phyloP scores from a whole-genome alignment of 1,284 basidiomycete species.

The Pseudomicrostroma phylloplanum region DNA sequence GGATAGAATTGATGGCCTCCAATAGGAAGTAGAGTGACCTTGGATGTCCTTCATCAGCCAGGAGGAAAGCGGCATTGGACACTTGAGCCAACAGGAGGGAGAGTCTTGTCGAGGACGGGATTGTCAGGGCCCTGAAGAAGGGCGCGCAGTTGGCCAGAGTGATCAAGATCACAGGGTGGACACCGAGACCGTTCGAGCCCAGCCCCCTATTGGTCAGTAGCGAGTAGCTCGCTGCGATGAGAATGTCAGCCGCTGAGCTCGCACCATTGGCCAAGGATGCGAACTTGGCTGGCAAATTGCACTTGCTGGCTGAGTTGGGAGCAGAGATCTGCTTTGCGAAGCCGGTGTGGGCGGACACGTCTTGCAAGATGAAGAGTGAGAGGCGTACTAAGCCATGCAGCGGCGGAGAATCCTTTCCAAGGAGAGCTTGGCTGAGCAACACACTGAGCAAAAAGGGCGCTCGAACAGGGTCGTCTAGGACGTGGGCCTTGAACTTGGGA shows the following conservation, averaged over 20 bases:
- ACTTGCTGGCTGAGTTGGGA: conserved; percentile 24
- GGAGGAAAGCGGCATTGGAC: conserved; percentile 75
- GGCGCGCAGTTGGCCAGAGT: conserved; percentile 80
- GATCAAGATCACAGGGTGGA: conserved; percentile 61
- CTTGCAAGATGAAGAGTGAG: conserved; percentile 84
- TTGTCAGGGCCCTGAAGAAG: conserved; percentile 70
- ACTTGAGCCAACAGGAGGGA: conserved; percentile 83
- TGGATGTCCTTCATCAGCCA: conserved; percentile 89
- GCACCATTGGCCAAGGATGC: conserved; percentile 9
- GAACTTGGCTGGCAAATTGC: conserved; percentile 16
- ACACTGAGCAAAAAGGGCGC: conserved; percentile 22
- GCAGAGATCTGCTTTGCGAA: conserved; percentile 58
- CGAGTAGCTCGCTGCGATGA: conserved; percentile 70
- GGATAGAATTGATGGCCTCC: conserved; percentile 79
- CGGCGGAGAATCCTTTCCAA: conserved; percentile 55
- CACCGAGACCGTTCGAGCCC: background rate
- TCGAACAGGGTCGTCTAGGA: conserved; percentile 28
- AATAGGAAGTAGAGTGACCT: conserved; percentile 85
- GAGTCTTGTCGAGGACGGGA: conserved; percentile 69
- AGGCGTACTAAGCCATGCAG: conserved; percentile 84
- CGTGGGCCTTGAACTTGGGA: conserved; percentile 30
- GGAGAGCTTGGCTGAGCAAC: conserved; percentile 30
- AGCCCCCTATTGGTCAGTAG: conserved; percentile 65
- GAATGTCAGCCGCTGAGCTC: conserved; percentile 24
- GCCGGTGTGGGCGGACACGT: conserved; percentile 71